Evolutionary conservation across 352 stramenopile species (phyloP).

Genomic region (Phytopythium chamaehyphon): DNA sequence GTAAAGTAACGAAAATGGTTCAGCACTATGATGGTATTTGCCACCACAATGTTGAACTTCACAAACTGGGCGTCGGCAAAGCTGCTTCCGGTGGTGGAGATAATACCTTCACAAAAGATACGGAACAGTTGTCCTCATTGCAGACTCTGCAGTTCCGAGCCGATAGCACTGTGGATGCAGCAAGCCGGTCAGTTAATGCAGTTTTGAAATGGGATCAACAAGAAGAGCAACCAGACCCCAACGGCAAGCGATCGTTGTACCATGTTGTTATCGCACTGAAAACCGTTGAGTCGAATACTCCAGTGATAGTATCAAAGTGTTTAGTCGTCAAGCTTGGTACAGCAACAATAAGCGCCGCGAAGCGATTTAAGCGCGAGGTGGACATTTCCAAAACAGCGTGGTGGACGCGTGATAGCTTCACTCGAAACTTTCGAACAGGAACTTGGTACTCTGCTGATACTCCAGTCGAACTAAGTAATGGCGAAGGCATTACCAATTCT

Average conservation of each 20-base stretch:
- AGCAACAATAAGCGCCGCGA: conserved; percentile 23
- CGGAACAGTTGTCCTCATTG: conserved; percentile 17
- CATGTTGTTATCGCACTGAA: conserved; percentile 51
- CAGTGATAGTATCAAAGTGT: conserved; percentile 64
- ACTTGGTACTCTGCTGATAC: conserved; percentile 74
- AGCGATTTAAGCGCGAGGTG: conserved; percentile 46
- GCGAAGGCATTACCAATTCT: neutral
- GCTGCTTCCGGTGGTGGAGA: neutral
- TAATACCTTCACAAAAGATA: neutral
- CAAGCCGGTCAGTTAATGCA: conserved; percentile 46
- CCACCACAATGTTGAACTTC: too few relatives aligned
- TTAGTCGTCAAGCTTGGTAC: conserved; percentile 64
- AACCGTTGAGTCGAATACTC: conserved; percentile 40
- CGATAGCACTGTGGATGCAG: conserved; percentile 21
- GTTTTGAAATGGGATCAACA: conserved; percentile 55
- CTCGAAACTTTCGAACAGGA: conserved; percentile 61
- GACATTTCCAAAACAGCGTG: conserved; percentile 49
- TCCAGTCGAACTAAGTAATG: conserved; percentile 3
- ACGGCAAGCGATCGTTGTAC: conserved; percentile 53
- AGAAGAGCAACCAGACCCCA: conserved; percentile 22
- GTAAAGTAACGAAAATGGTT: too few relatives aligned
- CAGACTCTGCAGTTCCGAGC: conserved; percentile 31
- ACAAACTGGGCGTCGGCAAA: neutral
- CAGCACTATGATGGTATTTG: too few relatives aligned
- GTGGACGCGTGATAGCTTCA: conserved; percentile 81